phyloP scores from a whole-genome alignment of 495 filamentous ascomycete genomes.

The Pyrenula massariospora region DNA sequence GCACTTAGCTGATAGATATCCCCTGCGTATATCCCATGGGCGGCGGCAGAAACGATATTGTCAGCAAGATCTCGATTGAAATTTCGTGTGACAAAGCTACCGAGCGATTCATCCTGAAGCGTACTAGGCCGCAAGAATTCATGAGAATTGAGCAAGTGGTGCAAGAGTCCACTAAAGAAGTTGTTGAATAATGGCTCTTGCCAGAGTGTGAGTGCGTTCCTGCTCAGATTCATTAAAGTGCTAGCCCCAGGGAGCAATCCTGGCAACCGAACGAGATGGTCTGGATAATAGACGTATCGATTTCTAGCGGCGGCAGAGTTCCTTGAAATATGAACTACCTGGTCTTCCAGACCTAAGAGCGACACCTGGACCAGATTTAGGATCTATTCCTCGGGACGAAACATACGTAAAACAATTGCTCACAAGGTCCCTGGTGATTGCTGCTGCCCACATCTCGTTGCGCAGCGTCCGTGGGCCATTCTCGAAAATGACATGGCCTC shows the following conservation, averaged over 20 bases:
- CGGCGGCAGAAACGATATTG: constrained; percentile 65
- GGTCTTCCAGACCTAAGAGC: constrained; percentile 45
- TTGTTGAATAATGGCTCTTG: constrained; percentile 55
- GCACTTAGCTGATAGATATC: constrained; percentile 72
- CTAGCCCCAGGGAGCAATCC: constrained; percentile 17
- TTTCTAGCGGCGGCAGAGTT: constrained; percentile 38
- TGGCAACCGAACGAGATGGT: constrained; percentile 69
- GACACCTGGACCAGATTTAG: constrained; percentile 36
- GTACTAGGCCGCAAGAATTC: constrained; percentile 2
- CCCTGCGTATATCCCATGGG: constrained; percentile 92
- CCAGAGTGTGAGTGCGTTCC: constrained; percentile 19
- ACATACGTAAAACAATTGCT: not conserved
- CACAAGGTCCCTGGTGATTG: constrained; percentile 46
- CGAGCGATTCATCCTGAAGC: constrained; percentile 58
- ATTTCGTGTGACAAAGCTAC: constrained; percentile 49
- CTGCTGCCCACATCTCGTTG: constrained; percentile 29
- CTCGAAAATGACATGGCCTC: constrained; percentile 62
- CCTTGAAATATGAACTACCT: constrained; percentile 47
- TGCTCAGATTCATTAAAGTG: constrained; percentile 13
- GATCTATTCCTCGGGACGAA: not conserved
- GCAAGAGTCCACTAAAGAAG: constrained; percentile 22
- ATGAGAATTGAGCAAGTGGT: not conserved
- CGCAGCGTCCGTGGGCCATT: constrained; percentile 73
- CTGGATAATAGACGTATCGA: constrained; percentile 88
- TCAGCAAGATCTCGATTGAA: constrained; percentile 48